Conservation (phyloP, 1,284 basidiomycete species). For the Kalmanozyma brasiliensis region DNA sequence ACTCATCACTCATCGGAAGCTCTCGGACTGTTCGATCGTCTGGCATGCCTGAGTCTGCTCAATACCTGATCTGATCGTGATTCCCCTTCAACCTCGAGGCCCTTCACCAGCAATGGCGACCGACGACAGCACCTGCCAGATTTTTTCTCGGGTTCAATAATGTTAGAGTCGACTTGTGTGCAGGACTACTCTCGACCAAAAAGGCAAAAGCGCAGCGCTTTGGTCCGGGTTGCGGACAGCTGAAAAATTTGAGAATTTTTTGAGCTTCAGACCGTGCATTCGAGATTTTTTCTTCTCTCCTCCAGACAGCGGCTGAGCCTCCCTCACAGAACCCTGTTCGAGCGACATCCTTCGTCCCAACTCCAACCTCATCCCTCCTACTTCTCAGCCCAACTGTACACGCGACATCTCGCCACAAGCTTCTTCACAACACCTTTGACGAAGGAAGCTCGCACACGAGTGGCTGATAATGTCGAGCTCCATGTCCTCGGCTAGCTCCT, state of each 20-base stretch:
- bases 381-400: neutral
- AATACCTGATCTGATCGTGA: neutral
- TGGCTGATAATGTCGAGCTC: constrained; percentile 28
- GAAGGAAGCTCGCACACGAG: too few species aligned
- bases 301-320: neutral
- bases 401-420: too few species aligned
- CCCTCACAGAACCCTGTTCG: too few species aligned
- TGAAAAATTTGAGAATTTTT: constrained; percentile 48
- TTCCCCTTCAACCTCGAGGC: too few species aligned
- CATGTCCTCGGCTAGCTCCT: constrained; percentile 49
- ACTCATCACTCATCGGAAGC: neutral
- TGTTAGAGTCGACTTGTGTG: too few species aligned
- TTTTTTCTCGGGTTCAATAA: too few species aligned
- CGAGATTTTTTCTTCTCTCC: neutral
- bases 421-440: too few species aligned
- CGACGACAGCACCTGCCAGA: too few species aligned
- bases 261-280: constrained; percentile 17
- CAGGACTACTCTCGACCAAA: too few species aligned
- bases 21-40: neutral
- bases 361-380: neutral
- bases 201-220: too few species aligned
- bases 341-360: too few species aligned
- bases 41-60: neutral
- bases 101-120: too few species aligned
- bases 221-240: constrained; percentile 25